phyloP scores from a whole-genome alignment of 73 alveolate species.

The Paramecium sexaurelia region DNA sequence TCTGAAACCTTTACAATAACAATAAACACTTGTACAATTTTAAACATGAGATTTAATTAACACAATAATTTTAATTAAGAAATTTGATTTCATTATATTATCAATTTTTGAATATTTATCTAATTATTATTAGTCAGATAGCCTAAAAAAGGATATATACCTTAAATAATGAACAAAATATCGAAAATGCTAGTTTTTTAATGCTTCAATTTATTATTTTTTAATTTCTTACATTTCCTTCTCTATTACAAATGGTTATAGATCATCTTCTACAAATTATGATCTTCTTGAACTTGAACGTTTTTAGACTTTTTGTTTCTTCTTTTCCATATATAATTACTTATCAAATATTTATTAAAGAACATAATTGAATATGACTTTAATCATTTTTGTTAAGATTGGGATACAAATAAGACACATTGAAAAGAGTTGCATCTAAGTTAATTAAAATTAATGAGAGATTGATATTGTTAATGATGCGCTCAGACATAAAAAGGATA shows the following conservation, averaged over 20 bases:
- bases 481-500: neutral
- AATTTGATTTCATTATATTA: neutral
- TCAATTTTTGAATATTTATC: neutral
- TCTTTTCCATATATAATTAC: neutral
- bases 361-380: neutral
- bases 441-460: neutral
- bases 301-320: neutral
- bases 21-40: constrained; percentile 39
- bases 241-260: constrained; percentile 18
- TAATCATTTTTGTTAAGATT: neutral
- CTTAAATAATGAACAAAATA: constrained; percentile 45
- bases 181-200: neutral
- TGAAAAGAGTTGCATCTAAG: neutral
- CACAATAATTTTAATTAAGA: neutral
- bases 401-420: constrained; percentile 1
- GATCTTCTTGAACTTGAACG: neutral
- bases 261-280: neutral
- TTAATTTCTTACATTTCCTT: neutral
- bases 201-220: neutral
- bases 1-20: constrained; percentile 58
- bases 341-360: neutral
- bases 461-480: neutral
- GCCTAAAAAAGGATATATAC: neutral
- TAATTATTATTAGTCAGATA: neutral
- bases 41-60: neutral